These are phyloP conservation scores for Pseudocercospora vitis DNA, from an alignment of 2,329 filamentous ascomycete species.

Conservation along the genomic window DNA sequence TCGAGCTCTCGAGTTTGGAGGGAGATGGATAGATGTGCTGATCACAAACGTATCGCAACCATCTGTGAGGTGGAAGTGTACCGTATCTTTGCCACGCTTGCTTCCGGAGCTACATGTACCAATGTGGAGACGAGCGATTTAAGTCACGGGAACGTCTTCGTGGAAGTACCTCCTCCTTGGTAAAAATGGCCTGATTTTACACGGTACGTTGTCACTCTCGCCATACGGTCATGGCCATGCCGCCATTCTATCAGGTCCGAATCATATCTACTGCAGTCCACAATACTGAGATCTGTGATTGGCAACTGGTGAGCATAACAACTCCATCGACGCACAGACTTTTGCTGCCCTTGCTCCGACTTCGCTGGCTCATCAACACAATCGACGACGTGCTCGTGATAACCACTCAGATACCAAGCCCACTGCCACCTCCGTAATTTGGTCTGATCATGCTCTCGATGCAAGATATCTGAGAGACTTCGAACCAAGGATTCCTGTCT, in stretches of 20 bases:
- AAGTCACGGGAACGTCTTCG: background rate
- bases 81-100: background rate
- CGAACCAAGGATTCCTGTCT: background rate
- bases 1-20: conserved; percentile 8
- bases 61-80: conserved; percentile 1
- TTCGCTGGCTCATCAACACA: too few relatives aligned
- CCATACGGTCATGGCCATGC: background rate
- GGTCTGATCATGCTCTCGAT: background rate
- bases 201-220: background rate
- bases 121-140: background rate
- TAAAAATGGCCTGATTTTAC: background rate
- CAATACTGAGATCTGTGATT: too few relatives aligned
- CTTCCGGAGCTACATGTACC: too few relatives aligned
- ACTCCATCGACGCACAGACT: conserved; percentile 2
- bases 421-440: too few relatives aligned
- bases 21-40: background rate
- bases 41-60: background rate
- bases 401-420: too few relatives aligned
- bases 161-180: too few relatives aligned
- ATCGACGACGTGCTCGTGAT: too few relatives aligned
- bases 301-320: too few relatives aligned
- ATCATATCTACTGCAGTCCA: too few relatives aligned
- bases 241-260: too few relatives aligned
- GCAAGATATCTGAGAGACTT: background rate
- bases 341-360: conserved; percentile 1